Conservation (phyloP, 208 protist genomes). For the Crithidia sp. region DNA sequence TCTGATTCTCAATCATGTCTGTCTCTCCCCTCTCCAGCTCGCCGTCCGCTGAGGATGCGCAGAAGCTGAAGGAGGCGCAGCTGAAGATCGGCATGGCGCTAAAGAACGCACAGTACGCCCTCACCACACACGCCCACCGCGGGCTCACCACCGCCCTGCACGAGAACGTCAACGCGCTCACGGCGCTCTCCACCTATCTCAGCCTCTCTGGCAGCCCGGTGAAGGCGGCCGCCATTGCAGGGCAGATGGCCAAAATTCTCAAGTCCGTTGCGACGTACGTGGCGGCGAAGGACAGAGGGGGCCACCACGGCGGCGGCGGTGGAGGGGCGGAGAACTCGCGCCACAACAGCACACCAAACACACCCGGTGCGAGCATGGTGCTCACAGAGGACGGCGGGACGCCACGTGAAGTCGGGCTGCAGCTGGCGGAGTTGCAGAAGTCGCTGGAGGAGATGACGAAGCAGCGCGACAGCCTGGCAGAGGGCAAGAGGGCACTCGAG, state of each 20-base stretch:
- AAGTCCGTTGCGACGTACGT: slow-evolving; percentile 43
- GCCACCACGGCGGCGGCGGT: slow-evolving; percentile 3
- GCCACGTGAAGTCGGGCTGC: slow-evolving; percentile 4
- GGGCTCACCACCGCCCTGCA: slow-evolving; percentile 47
- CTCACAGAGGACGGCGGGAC: slow-evolving; percentile 18
- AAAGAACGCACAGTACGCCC: slow-evolving; percentile 65
- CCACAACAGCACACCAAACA: slow-evolving; percentile 26
- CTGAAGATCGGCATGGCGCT: slow-evolving; percentile 61
- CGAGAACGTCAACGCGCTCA: slow-evolving; percentile 50
- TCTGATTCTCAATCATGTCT: slow-evolving; percentile 9
- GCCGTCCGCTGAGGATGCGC: slow-evolving; percentile 27
- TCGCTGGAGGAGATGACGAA: slow-evolving; percentile 20
- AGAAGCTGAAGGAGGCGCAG: slow-evolving; percentile 51
- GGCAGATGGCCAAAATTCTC: slow-evolving; percentile 69
- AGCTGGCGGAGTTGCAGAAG: slow-evolving; percentile 25
- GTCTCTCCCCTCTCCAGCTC: slow-evolving; percentile 15
- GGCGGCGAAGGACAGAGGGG: slow-evolving; percentile 17
- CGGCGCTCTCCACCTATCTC: slow-evolving; percentile 64
- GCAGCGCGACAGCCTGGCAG: slow-evolving; percentile 22
- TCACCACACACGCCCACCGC: slow-evolving; percentile 45
- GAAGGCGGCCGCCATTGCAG: slow-evolving; percentile 70
- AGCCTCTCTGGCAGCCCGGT: slow-evolving; percentile 53
- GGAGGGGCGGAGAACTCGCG: slow-evolving; percentile 12
- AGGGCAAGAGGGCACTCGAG: slow-evolving; percentile 17
- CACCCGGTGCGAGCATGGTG: slow-evolving; percentile 18